A percentile compares a stretch with the other conserved stretches of the same genome.
phyloP scores from a whole-genome alignment of 345 rosid species.

The Boechera stricta region DNA sequence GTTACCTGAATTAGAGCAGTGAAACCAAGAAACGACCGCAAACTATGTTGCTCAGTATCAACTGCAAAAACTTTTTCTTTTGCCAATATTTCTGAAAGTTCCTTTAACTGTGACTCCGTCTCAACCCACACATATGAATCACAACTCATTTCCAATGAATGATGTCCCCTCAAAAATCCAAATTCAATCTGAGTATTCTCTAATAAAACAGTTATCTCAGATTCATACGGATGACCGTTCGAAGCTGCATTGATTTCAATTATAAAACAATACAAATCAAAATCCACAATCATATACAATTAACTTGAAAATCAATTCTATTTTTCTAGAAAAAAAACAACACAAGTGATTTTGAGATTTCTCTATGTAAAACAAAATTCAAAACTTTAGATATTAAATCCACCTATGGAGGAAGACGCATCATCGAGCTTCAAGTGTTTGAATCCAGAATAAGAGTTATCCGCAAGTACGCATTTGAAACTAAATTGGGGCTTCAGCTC shows the following conservation, averaged over 20 bases:
- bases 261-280: conserved; percentile 5
- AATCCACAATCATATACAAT: neutral
- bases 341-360: neutral
- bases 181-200: conserved; percentile 55
- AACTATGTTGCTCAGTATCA: conserved; percentile 94
- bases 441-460: conserved; percentile 81
- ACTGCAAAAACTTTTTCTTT: conserved; percentile 65
- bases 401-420: conserved; percentile 37
- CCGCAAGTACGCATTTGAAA: conserved; percentile 82
- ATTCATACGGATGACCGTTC: conserved; percentile 66
- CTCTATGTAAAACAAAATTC: conserved; percentile 1
- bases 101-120: conserved; percentile 63
- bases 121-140: conserved; percentile 72
- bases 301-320: neutral
- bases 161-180: conserved; percentile 39
- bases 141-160: conserved; percentile 47
- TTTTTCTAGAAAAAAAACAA: neutral
- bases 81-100: conserved; percentile 64
- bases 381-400: conserved; percentile 18
- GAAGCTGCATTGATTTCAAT: conserved; percentile 48
- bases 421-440: conserved; percentile 61
- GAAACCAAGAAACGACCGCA: conserved; percentile 82
- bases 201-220: conserved; percentile 60
- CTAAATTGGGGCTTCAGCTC: conserved; percentile 67
- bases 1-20: conserved; percentile 86